phyloP scores from a whole-genome alignment of 495 filamentous ascomycete species.

The Talaromyces nanjingensis region DNA sequence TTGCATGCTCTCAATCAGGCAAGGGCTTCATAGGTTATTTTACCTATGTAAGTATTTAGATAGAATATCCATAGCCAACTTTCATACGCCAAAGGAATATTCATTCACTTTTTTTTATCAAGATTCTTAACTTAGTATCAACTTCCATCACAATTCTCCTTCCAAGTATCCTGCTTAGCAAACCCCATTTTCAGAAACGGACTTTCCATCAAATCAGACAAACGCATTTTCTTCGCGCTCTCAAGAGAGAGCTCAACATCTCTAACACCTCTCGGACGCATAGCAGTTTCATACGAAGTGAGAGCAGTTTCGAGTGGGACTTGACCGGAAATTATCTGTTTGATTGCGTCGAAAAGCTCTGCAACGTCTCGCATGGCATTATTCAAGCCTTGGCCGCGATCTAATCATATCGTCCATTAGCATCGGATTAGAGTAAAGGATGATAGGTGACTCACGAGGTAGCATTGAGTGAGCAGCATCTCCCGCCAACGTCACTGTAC shows the following conservation, averaged over 20 bases:
- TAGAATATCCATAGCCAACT: background rate
- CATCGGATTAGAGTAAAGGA: background rate
- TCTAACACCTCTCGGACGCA: conserved; percentile 15
- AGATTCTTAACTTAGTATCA: background rate
- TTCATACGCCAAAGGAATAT: background rate
- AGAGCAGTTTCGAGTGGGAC: conserved; percentile 26
- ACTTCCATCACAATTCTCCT: background rate
- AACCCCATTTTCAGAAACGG: conserved; percentile 3
- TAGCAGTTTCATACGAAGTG: conserved; percentile 43
- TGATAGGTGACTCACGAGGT: conserved; percentile 43
- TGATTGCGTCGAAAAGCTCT: conserved; percentile 19
- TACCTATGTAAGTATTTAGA: background rate
- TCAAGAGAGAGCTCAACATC: conserved; percentile 1
- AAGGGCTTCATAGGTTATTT: background rate
- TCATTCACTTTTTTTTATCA: background rate
- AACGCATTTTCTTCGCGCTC: background rate
- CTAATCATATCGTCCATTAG: conserved; percentile 12
- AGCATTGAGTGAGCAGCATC: conserved; percentile 61
- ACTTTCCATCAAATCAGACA: background rate
- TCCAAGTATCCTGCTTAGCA: background rate
- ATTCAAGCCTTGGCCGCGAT: conserved; percentile 51
- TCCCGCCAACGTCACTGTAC: conserved; percentile 45
- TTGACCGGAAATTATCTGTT: conserved; percentile 11
- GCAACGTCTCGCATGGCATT: conserved; percentile 46
- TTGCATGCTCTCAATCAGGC: background rate